These are phyloP conservation scores for Leucaena leucocephala DNA, from an alignment of 306 rosid genomes.

Conservation along the genomic window DNA sequence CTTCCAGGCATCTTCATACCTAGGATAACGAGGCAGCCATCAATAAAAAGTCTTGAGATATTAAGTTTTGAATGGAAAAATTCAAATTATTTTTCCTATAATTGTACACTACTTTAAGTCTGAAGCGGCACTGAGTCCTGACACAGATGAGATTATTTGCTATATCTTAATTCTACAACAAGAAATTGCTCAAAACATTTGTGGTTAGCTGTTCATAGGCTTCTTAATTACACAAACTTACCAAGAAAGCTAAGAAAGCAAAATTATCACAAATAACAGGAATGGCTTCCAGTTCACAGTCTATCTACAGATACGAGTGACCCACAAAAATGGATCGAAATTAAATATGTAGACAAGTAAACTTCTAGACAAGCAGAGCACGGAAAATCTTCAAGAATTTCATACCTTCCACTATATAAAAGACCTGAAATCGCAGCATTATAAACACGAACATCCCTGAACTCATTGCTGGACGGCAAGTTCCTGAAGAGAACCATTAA, in stretches of 20 bases:
- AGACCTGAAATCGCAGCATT: constrained; percentile 83
- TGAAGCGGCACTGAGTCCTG: constrained; percentile 12
- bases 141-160: constrained; percentile 19
- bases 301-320: neutral
- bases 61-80: neutral
- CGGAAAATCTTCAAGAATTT: constrained; percentile 13
- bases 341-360: neutral
- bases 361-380: constrained; percentile 26
- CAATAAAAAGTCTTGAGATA: constrained; percentile 32
- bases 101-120: neutral
- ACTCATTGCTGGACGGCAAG: constrained; percentile 60
- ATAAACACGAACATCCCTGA: constrained; percentile 73
- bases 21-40: constrained; percentile 37
- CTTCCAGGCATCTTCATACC: constrained; percentile 81
- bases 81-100: constrained; percentile 1
- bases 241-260: constrained; percentile 7
- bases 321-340: constrained; percentile 14
- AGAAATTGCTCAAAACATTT: constrained; percentile 7
- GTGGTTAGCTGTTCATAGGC: neutral
- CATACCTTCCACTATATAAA: constrained; percentile 60
- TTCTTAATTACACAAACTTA: constrained; percentile 16
- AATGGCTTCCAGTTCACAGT: constrained; percentile 15
- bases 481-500: constrained; percentile 62
- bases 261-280: constrained; percentile 11
- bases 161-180: constrained; percentile 22